Evolutionary conservation across 2,329 filamentous ascomycete genomes (phyloP).

Genomic region (Pseudogymnoascus sp.): DNA sequence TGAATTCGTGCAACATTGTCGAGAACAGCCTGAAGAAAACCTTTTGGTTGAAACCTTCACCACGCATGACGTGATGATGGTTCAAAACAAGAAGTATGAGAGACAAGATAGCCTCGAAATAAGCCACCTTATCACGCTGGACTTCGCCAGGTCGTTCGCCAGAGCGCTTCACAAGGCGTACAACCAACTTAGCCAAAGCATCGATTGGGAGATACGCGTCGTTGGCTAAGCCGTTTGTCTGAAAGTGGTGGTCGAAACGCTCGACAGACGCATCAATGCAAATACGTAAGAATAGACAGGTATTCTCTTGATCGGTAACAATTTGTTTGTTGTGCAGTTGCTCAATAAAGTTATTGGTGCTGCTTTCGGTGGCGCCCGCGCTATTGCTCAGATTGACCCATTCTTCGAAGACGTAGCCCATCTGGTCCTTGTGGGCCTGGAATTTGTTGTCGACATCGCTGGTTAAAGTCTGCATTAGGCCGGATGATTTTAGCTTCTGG

Average conservation of each 20-base stretch:
- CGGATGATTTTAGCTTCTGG: conserved; percentile 49
- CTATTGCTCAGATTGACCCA: conserved; percentile 82
- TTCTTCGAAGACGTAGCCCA: conserved; percentile 93
- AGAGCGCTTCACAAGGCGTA: conserved; percentile 67
- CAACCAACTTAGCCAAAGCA: conserved; percentile 73
- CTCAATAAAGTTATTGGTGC: conserved; percentile 68
- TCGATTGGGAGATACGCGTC: conserved; percentile 62
- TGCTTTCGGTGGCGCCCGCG: conserved; percentile 65
- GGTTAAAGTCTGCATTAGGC: conserved; percentile 45
- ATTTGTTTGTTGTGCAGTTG: conserved; percentile 72
- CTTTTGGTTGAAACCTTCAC: conserved; percentile 76
- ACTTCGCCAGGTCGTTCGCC: conserved; percentile 51
- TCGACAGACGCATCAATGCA: conserved; percentile 74
- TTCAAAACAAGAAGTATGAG: conserved; percentile 76
- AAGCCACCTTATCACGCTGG: conserved; percentile 57
- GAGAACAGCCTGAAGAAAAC: conserved; percentile 90
- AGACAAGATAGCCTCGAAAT: conserved; percentile 71
- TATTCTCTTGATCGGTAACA: conserved; percentile 67
- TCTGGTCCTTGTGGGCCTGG: conserved; percentile 64
- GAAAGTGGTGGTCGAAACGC: conserved; percentile 65
- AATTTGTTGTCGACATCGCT: conserved; percentile 49
- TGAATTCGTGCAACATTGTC: conserved; percentile 70
- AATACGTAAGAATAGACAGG: conserved; percentile 70
- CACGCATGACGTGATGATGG: conserved; percentile 74
- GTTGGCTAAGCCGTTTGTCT: conserved; percentile 49